phyloP scores from a whole-genome alignment of 495 filamentous ascomycete species.

The Penicillium goetzii region DNA sequence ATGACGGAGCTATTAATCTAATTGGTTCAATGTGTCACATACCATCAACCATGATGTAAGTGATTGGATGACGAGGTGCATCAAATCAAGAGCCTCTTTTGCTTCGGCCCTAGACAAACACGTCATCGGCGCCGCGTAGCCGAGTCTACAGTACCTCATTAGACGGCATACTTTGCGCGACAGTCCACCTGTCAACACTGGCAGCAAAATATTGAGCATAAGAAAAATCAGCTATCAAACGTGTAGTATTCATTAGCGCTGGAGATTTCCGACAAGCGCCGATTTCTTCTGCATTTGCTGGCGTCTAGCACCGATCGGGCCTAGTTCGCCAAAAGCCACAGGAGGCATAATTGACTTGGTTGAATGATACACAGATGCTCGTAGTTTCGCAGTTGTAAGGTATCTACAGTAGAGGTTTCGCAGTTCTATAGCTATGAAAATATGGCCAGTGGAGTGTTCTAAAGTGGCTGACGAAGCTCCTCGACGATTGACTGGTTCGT shows the following conservation, averaged over 20 bases:
- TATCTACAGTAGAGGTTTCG: neutral
- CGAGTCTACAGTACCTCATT: too few species aligned
- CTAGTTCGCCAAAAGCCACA: constrained; percentile 4
- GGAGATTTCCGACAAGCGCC: neutral
- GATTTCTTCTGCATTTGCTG: neutral
- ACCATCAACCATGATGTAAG: too few species aligned
- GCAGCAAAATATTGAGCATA: neutral
- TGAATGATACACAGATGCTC: neutral
- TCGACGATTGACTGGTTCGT: neutral
- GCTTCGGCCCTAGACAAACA: too few species aligned
- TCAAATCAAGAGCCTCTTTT: too few species aligned
- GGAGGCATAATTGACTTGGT: neutral
- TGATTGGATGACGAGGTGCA: too few species aligned
- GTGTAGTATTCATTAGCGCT: neutral
- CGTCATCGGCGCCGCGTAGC: too few species aligned
- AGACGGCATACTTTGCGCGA: neutral
- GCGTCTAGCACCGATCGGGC: constrained; percentile 14
- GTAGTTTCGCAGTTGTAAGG: neutral
- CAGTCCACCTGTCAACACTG: too few species aligned
- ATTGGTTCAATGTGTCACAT: too few species aligned
- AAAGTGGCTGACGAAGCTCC: neutral
- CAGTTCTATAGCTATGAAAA: neutral
- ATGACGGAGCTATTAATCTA: neutral
- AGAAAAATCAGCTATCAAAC: neutral
- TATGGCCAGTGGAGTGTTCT: neutral